Evolutionary conservation across 306 rosid species (phyloP), one percentile per base, ranked within the genome.

Genomic region (Rosa multiflora): DNA sequence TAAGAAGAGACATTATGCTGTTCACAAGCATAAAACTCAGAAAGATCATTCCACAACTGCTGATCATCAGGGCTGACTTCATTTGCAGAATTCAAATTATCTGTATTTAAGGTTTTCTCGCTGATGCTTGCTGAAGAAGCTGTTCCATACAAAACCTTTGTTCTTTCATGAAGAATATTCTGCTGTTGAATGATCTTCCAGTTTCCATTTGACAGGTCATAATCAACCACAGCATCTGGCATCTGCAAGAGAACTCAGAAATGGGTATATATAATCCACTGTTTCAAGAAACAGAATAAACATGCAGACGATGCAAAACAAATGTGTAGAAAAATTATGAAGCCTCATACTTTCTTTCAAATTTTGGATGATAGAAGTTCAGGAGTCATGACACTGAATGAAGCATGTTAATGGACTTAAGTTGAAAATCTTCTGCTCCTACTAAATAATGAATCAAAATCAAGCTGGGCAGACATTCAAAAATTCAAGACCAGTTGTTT

Each of bases 211-310:
- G 93, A 81, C 51, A 93, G 91, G 83, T 95, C 93, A 87, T 95
- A 96, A 87, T 96, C 99, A 70, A 96, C 96, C 70, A 93, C 90
- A 48, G 97, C 96, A 91, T 93, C 97, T 4, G 99, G 99, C 98
- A 91, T 96, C 97, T 96, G 96, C 78, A 68, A 64, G 83, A 82
- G 83, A 29, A 67, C 75, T 39, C 23, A 21, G 70, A 23, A 69
- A 73, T 80, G 74, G 70, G 76, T 77, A 68, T 73, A 72, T 61
- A 75, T 52, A 15, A 43, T 46, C 43, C 47, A 75, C 52, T 74
- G 63, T 64, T 69, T 56, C 68, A 17, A 29, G 11, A 49, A 72
- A 71, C 62, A 15, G 75, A 14, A 6, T 13, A 72, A 32, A 75
- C 66, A 32, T 66, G 67, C 26, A 75, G 70, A 75, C 1, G 26